Evolutionary conservation across 2,329 filamentous ascomycete genomes (phyloP).

Genomic region (Pseudogymnoascus sp.): DNA sequence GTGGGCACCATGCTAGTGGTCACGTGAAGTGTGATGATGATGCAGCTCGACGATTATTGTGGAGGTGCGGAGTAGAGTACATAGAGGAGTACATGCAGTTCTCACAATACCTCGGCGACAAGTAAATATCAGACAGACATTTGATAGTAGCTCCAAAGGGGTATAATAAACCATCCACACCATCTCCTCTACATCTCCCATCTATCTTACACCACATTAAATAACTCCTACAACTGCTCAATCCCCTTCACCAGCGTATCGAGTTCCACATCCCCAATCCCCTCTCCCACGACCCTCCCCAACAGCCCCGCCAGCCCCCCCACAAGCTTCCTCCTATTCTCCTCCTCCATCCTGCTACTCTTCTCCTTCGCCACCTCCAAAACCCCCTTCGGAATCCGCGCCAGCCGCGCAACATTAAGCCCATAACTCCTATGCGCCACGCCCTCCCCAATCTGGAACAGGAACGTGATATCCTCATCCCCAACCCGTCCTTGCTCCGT

Average conservation of each 20-base stretch:
- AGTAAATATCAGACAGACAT: neutral
- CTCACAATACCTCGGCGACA: neutral
- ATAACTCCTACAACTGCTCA: slow-evolving; percentile 44
- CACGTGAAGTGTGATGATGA: neutral
- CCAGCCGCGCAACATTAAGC: slow-evolving; percentile 81
- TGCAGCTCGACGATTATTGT: no score
- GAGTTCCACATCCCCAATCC: slow-evolving; percentile 16
- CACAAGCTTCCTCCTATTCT: slow-evolving; percentile 56
- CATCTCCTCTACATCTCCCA: neutral
- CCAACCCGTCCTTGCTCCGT: slow-evolving; percentile 35
- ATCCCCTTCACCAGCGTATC: slow-evolving; percentile 31
- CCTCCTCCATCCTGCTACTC: slow-evolving; percentile 70
- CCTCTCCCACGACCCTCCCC: slow-evolving; percentile 17
- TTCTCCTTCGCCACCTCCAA: slow-evolving; percentile 73
- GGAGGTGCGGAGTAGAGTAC: no score
- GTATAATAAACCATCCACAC: neutral
- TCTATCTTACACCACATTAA: neutral
- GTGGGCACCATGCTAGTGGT: neutral
- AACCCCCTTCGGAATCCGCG: slow-evolving; percentile 67
- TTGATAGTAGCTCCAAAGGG: neutral
- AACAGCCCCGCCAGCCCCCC: slow-evolving; percentile 23
- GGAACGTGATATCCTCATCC: slow-evolving; percentile 78
- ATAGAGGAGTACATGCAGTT: neutral
- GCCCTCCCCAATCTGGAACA: slow-evolving; percentile 87
- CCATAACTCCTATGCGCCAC: slow-evolving; percentile 93